Evolutionary conservation across 345 rosid species (phyloP), one percentile per base, ranked within the genome.

Genomic region (Dipteronia sinensis): DNA sequence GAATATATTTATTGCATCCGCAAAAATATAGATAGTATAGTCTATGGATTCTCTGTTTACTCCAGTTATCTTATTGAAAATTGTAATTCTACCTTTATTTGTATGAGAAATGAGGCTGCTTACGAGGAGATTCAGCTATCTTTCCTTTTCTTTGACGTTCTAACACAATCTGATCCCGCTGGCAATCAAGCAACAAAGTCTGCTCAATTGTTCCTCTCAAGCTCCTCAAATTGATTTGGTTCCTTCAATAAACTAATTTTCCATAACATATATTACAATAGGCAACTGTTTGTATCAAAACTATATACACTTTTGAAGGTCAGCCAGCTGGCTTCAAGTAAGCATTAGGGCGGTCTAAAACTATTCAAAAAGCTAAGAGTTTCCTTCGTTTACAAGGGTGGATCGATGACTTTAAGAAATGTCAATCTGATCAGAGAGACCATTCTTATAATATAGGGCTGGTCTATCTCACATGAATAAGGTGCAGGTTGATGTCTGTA

Each of bases 1-100:
- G 72, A 34, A 76, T 20, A 40, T 34, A 76, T 77, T 83, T 68
- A 69, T 79, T 65, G 85, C 76, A 72, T 31, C 79, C 23, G 75
- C 76, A 67, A 71, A 63, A 44, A 10, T 77, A 29, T 40, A 76
- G 29, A 74, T 44, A 23, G 5, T 23, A 47, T 3, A 13, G 25
- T 13, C 12, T 7, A 19, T 15, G 29, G 1, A 20, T 22, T 2
- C 27, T 20, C 42, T 55, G 15, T 16, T 67, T 8, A 47, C 17
- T 66, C 44, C 34, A 2, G 27, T n/a, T 40, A n/a, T 38, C 25
- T 3, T 22, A 23, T 44, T 63, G 67, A 73, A 23, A 46, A 62
- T 44, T 73, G 38, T 23, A 4, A 15, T 73, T 63, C 40, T 74
- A 27, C 20, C 51, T 22, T 69, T 71, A 46, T 40, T 71, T 19